These are phyloP conservation scores for Globisporangium lucens DNA, from an alignment of 352 stramenopile species.

Conservation along the genomic window DNA sequence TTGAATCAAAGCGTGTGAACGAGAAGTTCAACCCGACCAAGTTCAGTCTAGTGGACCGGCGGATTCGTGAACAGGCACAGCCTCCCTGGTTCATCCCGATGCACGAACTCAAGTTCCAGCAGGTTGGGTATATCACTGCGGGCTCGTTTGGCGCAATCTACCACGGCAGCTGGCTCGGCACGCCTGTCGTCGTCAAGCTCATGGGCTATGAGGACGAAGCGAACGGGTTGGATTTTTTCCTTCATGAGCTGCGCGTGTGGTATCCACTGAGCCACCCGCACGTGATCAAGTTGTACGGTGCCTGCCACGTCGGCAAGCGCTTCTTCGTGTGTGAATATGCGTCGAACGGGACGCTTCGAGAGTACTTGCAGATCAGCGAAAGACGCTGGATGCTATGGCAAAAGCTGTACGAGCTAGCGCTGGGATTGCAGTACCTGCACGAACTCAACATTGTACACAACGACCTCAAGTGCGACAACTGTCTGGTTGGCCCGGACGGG, in stretches of 20 bases:
- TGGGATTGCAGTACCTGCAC: slow-evolving; percentile 55
- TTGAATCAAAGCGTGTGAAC: slow-evolving; percentile 11
- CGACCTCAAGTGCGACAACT: slow-evolving; percentile 60
- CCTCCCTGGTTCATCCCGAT: slow-evolving; percentile 18
- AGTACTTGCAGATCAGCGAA: background rate
- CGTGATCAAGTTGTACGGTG: slow-evolving; percentile 23
- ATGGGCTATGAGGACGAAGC: slow-evolving; percentile 17
- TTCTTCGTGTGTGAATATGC: slow-evolving; percentile 25
- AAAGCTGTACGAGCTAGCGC: slow-evolving; percentile 20
- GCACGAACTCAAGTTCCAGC: slow-evolving; percentile 16
- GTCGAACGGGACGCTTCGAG: slow-evolving; percentile 17
- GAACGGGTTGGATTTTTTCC: slow-evolving; percentile 11
- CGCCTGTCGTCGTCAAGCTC: slow-evolving; percentile 13
- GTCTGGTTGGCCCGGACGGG: slow-evolving; percentile 48
- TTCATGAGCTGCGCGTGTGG: slow-evolving; percentile 21
- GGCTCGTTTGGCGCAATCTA: slow-evolving; percentile 24
- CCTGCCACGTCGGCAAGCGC: slow-evolving; percentile 22
- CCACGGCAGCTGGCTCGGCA: slow-evolving; percentile 19
- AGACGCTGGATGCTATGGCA: background rate
- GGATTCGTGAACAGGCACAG: slow-evolving; percentile 8
- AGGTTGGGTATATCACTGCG: slow-evolving; percentile 11
- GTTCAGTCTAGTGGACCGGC: slow-evolving; percentile 8
- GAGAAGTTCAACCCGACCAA: slow-evolving; percentile 14
- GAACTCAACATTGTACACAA: slow-evolving; percentile 45
- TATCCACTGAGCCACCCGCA: slow-evolving; percentile 22